Conservation (phyloP, 1,139 yeast species). For the Komagataea norvegica region DNA sequence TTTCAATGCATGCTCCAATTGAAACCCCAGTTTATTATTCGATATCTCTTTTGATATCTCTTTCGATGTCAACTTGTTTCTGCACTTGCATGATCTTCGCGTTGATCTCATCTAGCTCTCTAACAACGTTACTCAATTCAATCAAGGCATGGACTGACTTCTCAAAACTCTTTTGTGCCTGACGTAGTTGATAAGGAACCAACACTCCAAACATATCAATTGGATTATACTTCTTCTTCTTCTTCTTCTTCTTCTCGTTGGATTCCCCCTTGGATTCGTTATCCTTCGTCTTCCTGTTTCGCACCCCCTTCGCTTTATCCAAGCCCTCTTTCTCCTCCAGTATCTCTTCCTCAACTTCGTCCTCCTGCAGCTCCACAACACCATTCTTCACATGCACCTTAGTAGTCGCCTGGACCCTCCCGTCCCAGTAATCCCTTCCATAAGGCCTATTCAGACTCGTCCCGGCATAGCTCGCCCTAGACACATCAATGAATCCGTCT, state of each 20-base stretch:
- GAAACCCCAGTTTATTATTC: too few species aligned
- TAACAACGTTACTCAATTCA: conserved; percentile 6
- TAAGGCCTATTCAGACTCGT: conserved; percentile 17
- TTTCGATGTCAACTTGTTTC: too few species aligned
- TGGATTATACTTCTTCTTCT: conserved; percentile 33
- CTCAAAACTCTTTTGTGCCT: conserved; percentile 38
- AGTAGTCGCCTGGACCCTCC: conserved; percentile 24
- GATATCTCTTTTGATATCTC: too few species aligned
- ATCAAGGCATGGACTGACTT: conserved; percentile 32
- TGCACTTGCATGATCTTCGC: too few species aligned
- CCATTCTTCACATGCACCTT: conserved; percentile 9
- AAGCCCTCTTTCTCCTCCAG: conserved; percentile 1
- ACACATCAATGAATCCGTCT: conserved; percentile 28
- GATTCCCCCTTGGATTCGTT: conserved; percentile 5
- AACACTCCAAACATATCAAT: conserved; percentile 47
- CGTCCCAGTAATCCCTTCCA: conserved; percentile 31
- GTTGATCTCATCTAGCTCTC: too few species aligned
- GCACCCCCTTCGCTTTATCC: not conserved
- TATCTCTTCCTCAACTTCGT: not conserved
- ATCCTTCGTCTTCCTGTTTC: not conserved
- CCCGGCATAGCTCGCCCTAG: conserved; percentile 30
- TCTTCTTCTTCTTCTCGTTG: conserved; percentile 1
- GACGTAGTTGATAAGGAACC: conserved; percentile 40
- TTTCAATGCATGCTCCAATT: too few species aligned
- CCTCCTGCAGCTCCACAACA: not conserved